Base-by-base conservation (phyloP, 139 green algal species). In the Micractinium conductrix region DNA sequence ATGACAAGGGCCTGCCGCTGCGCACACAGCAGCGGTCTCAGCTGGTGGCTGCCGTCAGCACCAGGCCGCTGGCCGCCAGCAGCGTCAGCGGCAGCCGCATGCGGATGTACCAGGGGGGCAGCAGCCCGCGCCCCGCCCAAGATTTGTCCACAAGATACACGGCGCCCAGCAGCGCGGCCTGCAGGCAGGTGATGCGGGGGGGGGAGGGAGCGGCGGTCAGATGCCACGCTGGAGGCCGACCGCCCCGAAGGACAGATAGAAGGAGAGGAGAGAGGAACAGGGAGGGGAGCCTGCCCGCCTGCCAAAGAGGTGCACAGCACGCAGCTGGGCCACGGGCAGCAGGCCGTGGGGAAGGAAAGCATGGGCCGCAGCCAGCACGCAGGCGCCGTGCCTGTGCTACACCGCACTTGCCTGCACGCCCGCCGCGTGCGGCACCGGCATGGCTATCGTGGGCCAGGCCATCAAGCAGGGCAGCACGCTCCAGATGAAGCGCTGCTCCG, bases 381-480 rank as follows among this genome's bases (percentile, higher is more conserved):
- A n/a, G n/a, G n/a, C n/a, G n/a, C n/a, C n/a, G n/a, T 19, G 7
- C 5, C 58, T 67, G 48, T 21, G 58, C 17, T 33, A 28, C 24
- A 42, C 5, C 7, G 6, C 24, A 28, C 63, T n/a, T 9, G 60
- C 80, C 80, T 86, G 86, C 21, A 89, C 53, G n/a, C 76, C 80
- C 5, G 86, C 81, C 16, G 81, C 86, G 8, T 87, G 81, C 35
- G 42, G 63, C 30, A 84, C 24, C 16, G 90, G 80, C 84, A 98
- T 87, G 60, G 92, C 60, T 2, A 96, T 58, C 0, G 93, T 91
- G 19, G 94, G 92, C 93, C 94, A 98, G 4, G 91, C 95, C 43
- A 92, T 85, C n/a, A 98, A 86, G 55, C 89, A 93, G 22, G 96
- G 96, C 35, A 93, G 86, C 17, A 98, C 94, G 35, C 90, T 92